These are phyloP conservation scores for Moesziomyces globuligerus DNA, from an alignment of 1,284 basidiomycete species.

Conservation along the genomic window DNA sequence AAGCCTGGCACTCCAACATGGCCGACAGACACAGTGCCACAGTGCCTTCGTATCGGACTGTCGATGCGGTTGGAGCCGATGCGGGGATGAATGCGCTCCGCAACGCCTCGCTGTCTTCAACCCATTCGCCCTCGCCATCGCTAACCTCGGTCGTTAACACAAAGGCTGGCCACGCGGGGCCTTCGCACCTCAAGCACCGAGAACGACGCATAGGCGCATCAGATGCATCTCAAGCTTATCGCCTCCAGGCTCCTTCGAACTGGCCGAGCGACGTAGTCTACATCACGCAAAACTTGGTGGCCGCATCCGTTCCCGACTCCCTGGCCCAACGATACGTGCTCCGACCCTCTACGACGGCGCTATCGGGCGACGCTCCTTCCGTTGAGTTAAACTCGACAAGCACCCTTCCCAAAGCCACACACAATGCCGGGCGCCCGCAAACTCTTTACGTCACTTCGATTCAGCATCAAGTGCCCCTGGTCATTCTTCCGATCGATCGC, in stretches of 20 bases:
- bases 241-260: conserved; percentile 10
- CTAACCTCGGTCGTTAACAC: not conserved
- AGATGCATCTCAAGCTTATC: not conserved
- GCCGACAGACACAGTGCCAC: no score
- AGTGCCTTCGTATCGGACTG: no score
- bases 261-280: conserved; percentile 35
- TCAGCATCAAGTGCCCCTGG: conserved; percentile 16
- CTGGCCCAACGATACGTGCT: conserved; percentile 27
- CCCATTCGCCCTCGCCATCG: not conserved
- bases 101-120: not conserved
- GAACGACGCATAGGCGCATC: no score
- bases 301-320: conserved; percentile 14
- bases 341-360: conserved; percentile 1
- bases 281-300: conserved; percentile 34
- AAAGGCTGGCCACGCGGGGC: not conserved
- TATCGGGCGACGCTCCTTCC: not conserved
- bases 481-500: conserved; percentile 17
- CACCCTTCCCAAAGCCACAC: conserved; percentile 21
- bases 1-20: no score
- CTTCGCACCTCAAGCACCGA: not conserved
- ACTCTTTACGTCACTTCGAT: conserved; percentile 16
- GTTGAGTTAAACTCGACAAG: not conserved
- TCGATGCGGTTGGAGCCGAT: no score
- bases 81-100: not conserved
- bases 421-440: conserved; percentile 12